These are phyloP conservation scores for Fusarium beomiforme DNA, from an alignment of 2,329 filamentous ascomycete genomes.

Conservation along the genomic window DNA sequence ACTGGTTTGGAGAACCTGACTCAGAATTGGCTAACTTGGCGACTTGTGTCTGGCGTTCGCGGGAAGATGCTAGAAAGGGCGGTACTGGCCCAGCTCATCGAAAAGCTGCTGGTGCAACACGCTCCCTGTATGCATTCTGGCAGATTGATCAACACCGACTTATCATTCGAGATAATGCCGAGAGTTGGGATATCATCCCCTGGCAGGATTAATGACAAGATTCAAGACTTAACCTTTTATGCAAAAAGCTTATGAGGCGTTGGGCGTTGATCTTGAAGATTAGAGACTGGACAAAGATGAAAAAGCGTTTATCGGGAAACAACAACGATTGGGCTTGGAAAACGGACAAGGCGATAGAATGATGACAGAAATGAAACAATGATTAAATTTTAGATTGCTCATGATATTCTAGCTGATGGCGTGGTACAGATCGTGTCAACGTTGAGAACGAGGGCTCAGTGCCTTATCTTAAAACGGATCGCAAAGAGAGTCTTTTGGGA, in stretches of 20 bases:
- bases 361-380: conserved; percentile 17
- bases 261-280: background rate
- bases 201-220: conserved; percentile 56
- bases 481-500: background rate
- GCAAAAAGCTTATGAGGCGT: background rate
- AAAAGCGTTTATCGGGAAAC: conserved; percentile 18
- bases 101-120: conserved; percentile 72
- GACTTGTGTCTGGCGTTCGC: conserved; percentile 75
- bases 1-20: conserved; percentile 88
- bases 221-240: background rate
- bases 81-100: conserved; percentile 68
- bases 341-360: conserved; percentile 9
- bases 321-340: background rate
- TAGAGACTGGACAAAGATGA: background rate
- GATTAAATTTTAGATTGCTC: background rate
- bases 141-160: conserved; percentile 76
- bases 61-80: conserved; percentile 67
- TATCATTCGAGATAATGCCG: conserved; percentile 71
- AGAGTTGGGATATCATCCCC: conserved; percentile 70
- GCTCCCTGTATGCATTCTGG: conserved; percentile 73
- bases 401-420: background rate
- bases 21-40: conserved; percentile 79
- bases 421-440: background rate
- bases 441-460: background rate
- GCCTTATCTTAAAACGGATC: background rate